A percentile compares a stretch with the other conserved stretches of the same genome.
Evolutionary conservation across 2,329 filamentous ascomycete genomes (phyloP).

Genomic region (Leptographium galeiforme): DNA sequence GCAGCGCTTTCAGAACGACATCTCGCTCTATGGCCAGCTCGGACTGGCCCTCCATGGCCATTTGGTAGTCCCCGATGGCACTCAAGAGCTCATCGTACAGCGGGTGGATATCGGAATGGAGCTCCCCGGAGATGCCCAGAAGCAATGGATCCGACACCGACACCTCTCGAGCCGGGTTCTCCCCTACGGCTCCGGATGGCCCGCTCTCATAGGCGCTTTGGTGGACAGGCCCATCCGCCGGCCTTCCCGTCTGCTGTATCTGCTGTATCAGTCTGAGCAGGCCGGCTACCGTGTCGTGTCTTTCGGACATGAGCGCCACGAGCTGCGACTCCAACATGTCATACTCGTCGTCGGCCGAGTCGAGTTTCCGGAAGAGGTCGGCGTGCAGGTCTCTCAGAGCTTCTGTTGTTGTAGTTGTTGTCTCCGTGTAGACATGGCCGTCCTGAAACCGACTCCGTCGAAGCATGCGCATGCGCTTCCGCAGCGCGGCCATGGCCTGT

Average conservation of each 20-base stretch:
- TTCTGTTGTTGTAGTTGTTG: conserved; percentile 6
- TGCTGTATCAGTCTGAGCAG: too few species aligned
- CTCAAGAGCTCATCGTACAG: conserved; percentile 30
- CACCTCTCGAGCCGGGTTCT: not conserved
- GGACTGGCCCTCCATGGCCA: conserved; percentile 31
- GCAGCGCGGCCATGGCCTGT: not conserved
- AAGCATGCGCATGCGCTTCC: not conserved
- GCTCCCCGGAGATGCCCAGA: conserved; percentile 16
- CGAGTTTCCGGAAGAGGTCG: too few species aligned
- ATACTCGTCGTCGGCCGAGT: too few species aligned
- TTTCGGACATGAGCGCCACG: too few species aligned
- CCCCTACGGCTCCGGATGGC: too few species aligned
- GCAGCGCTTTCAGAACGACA: conserved; percentile 23
- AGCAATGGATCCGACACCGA: conserved; percentile 8
- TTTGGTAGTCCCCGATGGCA: conserved; percentile 29
- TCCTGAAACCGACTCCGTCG: not conserved
- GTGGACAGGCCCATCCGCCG: too few species aligned
- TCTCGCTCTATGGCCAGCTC: conserved; percentile 28
- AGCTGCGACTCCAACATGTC: too few species aligned
- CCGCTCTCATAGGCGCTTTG: too few species aligned
- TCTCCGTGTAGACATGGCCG: not conserved
- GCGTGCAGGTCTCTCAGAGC: too few species aligned
- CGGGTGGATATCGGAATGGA: conserved; percentile 27
- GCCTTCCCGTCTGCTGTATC: too few species aligned
- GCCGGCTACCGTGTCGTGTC: too few species aligned